Percentiles rank a stretch among this genome's conserved stretches.
Conservation (phyloP, 2,329 filamentous ascomycete species). For the Fusarium tricinctum region DNA sequence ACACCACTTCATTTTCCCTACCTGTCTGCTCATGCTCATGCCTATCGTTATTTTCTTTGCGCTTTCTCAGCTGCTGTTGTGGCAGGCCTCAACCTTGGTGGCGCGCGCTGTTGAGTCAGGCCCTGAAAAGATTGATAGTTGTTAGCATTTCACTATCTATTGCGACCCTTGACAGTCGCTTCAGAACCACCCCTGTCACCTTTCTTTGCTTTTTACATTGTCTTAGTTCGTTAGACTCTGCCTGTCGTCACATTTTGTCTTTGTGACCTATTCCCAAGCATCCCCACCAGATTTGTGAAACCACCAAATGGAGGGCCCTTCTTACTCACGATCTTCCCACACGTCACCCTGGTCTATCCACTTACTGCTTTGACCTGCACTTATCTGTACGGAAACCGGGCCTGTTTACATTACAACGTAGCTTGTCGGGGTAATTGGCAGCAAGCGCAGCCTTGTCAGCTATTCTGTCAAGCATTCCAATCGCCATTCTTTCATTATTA, state of each 20-base stretch:
- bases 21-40: conserved; percentile 2
- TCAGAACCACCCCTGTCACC: conserved; percentile 36
- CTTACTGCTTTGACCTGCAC: conserved; percentile 1
- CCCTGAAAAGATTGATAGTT: conserved; percentile 22
- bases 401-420: conserved; percentile 18
- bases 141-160: conserved; percentile 27
- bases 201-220: conserved; percentile 37
- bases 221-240: conserved; percentile 24
- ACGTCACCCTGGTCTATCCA: conserved; percentile 3
- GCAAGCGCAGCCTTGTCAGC: conserved; percentile 35
- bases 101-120: conserved; percentile 11
- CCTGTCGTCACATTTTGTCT: conserved; percentile 26
- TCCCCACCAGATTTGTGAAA: conserved; percentile 34
- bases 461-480: conserved; percentile 39
- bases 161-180: conserved; percentile 26
- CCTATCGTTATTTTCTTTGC: conserved; percentile 6
- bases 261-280: conserved; percentile 21
- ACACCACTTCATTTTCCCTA: conserved; percentile 9
- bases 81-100: conserved; percentile 31
- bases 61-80: conserved; percentile 8
- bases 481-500: conserved; percentile 41
- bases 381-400: background rate
- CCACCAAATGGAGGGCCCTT: conserved; percentile 7
- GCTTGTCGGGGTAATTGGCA: conserved; percentile 15
- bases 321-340: conserved; percentile 13